Evolutionary conservation across 176 grass and related monocot genomes (phyloP), one percentile per base, ranked within the genome.

Genomic region (Carex kokanica): DNA sequence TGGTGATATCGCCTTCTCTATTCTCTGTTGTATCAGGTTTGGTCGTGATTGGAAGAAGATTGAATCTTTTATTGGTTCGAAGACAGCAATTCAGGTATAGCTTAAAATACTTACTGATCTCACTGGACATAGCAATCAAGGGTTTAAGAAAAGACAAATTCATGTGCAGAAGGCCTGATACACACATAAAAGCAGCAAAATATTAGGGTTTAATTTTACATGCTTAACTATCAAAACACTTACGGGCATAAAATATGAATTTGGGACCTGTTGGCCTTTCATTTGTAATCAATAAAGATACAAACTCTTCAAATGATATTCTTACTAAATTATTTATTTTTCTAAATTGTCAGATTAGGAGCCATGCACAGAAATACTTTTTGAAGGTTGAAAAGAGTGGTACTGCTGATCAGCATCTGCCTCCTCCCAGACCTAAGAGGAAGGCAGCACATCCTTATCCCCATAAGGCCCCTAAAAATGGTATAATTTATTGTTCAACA

Each of bases 361-460:
- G 97, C 51, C 97, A 99, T 86, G 97, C 97, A 25, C 97, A 99
- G 25, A 99, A 99, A 47, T 99, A 99, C 66, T 99, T 95, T 77
- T 41, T 95, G 59, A 99, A 99, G 83, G 88, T 94, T 88, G 88
- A 96, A 75, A 96, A 96, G 71, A 96, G 86, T 74, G 96, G 96
- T 63, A 65, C 60, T n/a, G 85, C 85, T 18, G 88, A 88, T 3
- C 92, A 99, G 75, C 97, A 99, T 87, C 84, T 99, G 53, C 97
- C 97, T 24, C 97, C 97, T 63, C 97, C 97, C 47, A 88, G 97
- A 17, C 97, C 97, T 40, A 99, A 99, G 88, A 83, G 93, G 36
- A 99, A 96, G 86, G 97, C 97, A 62, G 89, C 93, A 20, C 93
- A 99, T 90, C 93, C 97, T 83, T 99, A 99, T 84, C 97, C 97